Evolutionary conservation across 345 rosid species (phyloP).

Genomic region (Firmiana major): DNA sequence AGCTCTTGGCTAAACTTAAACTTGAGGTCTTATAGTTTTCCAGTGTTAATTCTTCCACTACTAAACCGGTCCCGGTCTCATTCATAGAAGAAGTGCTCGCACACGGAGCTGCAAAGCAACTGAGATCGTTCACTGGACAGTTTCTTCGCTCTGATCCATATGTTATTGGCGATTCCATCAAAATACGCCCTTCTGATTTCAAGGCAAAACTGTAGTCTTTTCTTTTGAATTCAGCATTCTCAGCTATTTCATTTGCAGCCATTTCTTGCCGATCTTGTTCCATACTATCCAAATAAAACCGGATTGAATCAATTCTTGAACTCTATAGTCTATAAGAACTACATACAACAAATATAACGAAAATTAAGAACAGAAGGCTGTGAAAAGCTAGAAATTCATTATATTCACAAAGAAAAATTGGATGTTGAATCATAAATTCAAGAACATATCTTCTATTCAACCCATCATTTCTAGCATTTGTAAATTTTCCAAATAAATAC

Average conservation of each 20-base stretch:
- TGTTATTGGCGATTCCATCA: slow-evolving; percentile 28
- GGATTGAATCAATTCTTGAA: slow-evolving; percentile 9
- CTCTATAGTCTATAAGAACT: neutral
- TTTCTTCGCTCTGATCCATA: slow-evolving; percentile 22
- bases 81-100: slow-evolving; percentile 17
- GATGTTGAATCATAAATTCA: neutral
- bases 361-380: neutral
- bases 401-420: neutral
- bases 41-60: slow-evolving; percentile 42
- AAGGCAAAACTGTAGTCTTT: slow-evolving; percentile 34
- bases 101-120: slow-evolving; percentile 21
- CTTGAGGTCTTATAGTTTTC: slow-evolving; percentile 28
- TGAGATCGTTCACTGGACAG: slow-evolving; percentile 25
- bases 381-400: neutral
- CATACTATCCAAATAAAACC: slow-evolving; percentile 34
- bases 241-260: slow-evolving; percentile 28
- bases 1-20: slow-evolving; percentile 28
- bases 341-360: neutral
- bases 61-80: slow-evolving; percentile 21
- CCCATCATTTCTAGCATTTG: neutral
- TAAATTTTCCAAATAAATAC: neutral
- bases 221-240: slow-evolving; percentile 21
- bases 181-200: slow-evolving; percentile 32
- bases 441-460: neutral
- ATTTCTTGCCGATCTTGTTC: slow-evolving; percentile 42